Conservation (phyloP, 2,329 filamentous ascomycete species). For the Xylaria sp. region DNA sequence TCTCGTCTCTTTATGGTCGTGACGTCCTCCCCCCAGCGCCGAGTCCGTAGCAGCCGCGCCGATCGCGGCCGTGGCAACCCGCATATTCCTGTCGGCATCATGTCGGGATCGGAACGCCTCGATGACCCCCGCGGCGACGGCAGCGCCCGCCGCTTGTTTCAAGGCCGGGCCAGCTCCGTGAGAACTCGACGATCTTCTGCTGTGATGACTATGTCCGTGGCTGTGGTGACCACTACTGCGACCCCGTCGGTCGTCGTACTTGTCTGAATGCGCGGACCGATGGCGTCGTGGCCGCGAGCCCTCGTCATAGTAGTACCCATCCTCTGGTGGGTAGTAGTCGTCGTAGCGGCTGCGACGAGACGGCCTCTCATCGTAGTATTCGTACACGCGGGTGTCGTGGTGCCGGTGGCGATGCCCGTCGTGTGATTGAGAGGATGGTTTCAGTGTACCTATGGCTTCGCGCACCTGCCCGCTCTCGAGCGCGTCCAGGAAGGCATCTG, state of each 20-base stretch:
- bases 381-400: constrained; percentile 7
- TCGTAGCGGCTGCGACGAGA: constrained; percentile 24
- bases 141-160: constrained; percentile 43
- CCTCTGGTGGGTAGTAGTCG: constrained; percentile 13
- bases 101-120: constrained; percentile 44
- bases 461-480: constrained; percentile 25
- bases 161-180: constrained; percentile 30
- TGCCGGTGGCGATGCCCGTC: constrained; percentile 16
- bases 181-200: constrained; percentile 8
- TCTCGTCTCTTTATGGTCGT: constrained; percentile 37
- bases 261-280: constrained; percentile 29
- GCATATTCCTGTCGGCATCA: constrained; percentile 32
- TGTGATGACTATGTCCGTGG: constrained; percentile 15
- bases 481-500: constrained; percentile 25
- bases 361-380: constrained; percentile 21
- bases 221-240: background rate
- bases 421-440: constrained; percentile 12
- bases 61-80: constrained; percentile 45
- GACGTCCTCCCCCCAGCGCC: constrained; percentile 27
- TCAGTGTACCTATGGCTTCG: constrained; percentile 15
- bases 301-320: background rate
- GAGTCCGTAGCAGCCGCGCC: constrained; percentile 44
- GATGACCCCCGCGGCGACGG: constrained; percentile 40
- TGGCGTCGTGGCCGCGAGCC: constrained; percentile 8
- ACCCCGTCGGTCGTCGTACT: constrained; percentile 4